Conservation (phyloP, 768 basidiomycete species). For the Candolleomyces eurysporus region DNA sequence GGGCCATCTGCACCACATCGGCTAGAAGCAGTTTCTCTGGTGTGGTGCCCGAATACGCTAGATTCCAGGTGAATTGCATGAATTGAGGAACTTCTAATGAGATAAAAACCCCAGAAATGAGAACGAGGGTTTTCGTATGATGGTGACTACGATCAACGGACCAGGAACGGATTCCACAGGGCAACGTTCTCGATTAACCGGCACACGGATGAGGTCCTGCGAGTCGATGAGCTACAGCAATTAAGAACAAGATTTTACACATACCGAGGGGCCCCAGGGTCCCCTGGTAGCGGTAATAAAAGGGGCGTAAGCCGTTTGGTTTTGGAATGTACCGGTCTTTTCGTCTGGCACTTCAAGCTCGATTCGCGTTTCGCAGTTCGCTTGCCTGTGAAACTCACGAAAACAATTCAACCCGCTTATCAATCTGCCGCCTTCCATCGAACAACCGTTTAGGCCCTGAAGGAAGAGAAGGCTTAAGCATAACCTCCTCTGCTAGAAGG, state of each 20-base stretch:
- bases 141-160: not conserved
- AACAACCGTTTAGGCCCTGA: not conserved
- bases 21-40: slow-evolving; percentile 17
- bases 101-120: not conserved
- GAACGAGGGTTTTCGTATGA: not conserved
- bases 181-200: slow-evolving; percentile 29
- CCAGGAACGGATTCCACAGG: not conserved
- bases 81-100: slow-evolving; percentile 16
- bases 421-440: slow-evolving; percentile 17
- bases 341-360: slow-evolving; percentile 16
- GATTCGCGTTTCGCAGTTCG: not conserved
- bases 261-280: slow-evolving; percentile 29
- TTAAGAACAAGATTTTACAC: not conserved
- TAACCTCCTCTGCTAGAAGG: no score
- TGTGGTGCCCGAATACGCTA: slow-evolving; percentile 26
- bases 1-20: no score
- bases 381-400: not conserved
- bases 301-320: slow-evolving; percentile 31
- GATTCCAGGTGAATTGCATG: slow-evolving; percentile 32
- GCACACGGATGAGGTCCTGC: slow-evolving; percentile 30
- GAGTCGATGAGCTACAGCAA: not conserved
- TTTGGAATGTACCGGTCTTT: slow-evolving; percentile 13
- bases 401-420: not conserved
- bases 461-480: not conserved
- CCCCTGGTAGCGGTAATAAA: slow-evolving; percentile 21